Evolutionary conservation across 139 green algal species (phyloP).

Genomic region (Chlamydomonas asymmetrica): DNA sequence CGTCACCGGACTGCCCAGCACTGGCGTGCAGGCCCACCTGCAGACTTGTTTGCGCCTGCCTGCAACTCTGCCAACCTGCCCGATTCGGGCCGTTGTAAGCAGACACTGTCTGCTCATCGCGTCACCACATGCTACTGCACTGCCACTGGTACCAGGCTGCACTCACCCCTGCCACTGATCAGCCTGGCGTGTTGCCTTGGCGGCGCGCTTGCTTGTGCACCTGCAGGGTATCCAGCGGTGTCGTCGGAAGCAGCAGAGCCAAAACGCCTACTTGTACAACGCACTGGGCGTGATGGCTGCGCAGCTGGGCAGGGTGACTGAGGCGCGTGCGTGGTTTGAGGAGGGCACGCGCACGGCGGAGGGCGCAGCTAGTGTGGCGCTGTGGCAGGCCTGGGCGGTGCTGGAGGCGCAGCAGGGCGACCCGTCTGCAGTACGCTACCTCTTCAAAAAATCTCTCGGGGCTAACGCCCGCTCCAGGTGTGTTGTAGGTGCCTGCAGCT

Average conservation of each 20-base stretch:
- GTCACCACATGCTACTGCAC: no score
- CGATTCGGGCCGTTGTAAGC: no score
- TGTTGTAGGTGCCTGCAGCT: no score
- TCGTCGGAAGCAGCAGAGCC: constrained; percentile 27
- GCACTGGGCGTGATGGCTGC: constrained; percentile 52
- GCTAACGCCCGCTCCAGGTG: constrained; percentile 53
- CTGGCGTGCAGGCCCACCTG: no score
- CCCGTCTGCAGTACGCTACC: constrained; percentile 45
- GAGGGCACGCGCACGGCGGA: constrained; percentile 64
- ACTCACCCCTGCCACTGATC: neutral
- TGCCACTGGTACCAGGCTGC: neutral
- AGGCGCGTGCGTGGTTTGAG: constrained; percentile 84
- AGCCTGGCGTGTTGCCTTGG: no score
- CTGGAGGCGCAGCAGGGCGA: constrained; percentile 74
- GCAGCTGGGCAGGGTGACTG: constrained; percentile 67
- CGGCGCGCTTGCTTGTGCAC: no score
- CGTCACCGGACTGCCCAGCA: no score
- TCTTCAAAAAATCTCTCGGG: constrained; percentile 66
- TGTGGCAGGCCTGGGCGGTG: constrained; percentile 78
- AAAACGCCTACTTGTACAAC: constrained; percentile 87
- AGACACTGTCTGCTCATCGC: no score
- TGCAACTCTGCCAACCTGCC: neutral
- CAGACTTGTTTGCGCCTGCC: neutral
- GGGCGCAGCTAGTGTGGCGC: constrained; percentile 31
- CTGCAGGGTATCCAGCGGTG: constrained; percentile 65